phyloP scores from a whole-genome alignment of 176 grass and related monocot genomes.

The Sorghum bicolor region Sorghum_bicolor_NCBIv3 NC_012875.2:50009501-50010000 shows the following conservation, averaged over 20 bases:
- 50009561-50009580: conserved; percentile 17
- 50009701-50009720: conserved; percentile 49
- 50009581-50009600: conserved; percentile 20
- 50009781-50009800: conserved; percentile 1
- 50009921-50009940: conserved; percentile 98
- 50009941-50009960: conserved; percentile 79
- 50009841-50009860: conserved; percentile 88
- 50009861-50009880: conserved; percentile 94
- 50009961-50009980: conserved; percentile 97
- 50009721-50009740: conserved; percentile 70
- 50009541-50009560: conserved; percentile 67
- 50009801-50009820: conserved; percentile 7
- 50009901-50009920: conserved; percentile 87
- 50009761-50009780: conserved; percentile 67
- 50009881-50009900: conserved; percentile 96
- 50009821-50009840: conserved; percentile 3
- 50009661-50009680: conserved; percentile 69
- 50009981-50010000: conserved; percentile 1
- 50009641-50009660: conserved; percentile 74
- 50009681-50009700: conserved; percentile 45
- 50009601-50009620: conserved; percentile 30
- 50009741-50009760: conserved; percentile 86
- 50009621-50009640: conserved; percentile 88
- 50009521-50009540: conserved; percentile 94
- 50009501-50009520: conserved; percentile 84